Evolutionary conservation across 2,329 filamentous ascomycete species (phyloP).

Genomic region (Botryosphaeria dothidea): DNA sequence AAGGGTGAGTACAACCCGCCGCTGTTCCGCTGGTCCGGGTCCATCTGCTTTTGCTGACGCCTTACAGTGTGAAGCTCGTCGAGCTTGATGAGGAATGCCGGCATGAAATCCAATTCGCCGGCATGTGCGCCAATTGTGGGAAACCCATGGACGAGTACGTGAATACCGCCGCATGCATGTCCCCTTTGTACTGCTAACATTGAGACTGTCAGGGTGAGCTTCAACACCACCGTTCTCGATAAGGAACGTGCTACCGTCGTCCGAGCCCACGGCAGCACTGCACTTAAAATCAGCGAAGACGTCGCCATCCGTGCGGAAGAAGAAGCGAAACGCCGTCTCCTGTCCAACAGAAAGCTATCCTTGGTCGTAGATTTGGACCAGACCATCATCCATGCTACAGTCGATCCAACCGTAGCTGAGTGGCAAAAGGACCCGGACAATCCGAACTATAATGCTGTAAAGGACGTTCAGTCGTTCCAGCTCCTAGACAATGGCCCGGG

Average conservation of each 20-base stretch:
- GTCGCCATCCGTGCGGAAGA: conserved; percentile 83
- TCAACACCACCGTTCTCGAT: conserved; percentile 77
- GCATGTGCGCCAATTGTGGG: conserved; percentile 88
- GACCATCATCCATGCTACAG: conserved; percentile 97
- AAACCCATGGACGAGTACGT: conserved; percentile 87
- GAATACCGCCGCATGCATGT: background rate
- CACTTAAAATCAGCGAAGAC: conserved; percentile 78
- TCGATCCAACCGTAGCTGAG: conserved; percentile 93
- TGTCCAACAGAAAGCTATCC: conserved; percentile 80
- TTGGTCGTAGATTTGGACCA: conserved; percentile 97
- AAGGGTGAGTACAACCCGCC: conserved; percentile 6
- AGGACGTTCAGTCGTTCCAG: conserved; percentile 85
- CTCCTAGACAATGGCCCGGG: conserved; percentile 74
- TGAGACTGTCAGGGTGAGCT: conserved; percentile 58
- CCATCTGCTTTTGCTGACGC: conserved; percentile 17
- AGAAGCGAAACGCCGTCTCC: conserved; percentile 78
- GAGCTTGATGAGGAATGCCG: conserved; percentile 88
- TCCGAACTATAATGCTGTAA: conserved; percentile 87
- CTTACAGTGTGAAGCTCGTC: conserved; percentile 57
- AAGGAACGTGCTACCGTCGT: conserved; percentile 87
- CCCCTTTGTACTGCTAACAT: background rate
- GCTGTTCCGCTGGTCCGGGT: background rate
- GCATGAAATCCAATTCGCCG: conserved; percentile 88
- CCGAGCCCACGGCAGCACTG: conserved; percentile 90
- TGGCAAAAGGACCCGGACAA: conserved; percentile 89